Evolutionary conservation across 805 yeast species (phyloP), one percentile per base, ranked within the genome.

Genomic region (Saccharomyces paradoxus): DNA sequence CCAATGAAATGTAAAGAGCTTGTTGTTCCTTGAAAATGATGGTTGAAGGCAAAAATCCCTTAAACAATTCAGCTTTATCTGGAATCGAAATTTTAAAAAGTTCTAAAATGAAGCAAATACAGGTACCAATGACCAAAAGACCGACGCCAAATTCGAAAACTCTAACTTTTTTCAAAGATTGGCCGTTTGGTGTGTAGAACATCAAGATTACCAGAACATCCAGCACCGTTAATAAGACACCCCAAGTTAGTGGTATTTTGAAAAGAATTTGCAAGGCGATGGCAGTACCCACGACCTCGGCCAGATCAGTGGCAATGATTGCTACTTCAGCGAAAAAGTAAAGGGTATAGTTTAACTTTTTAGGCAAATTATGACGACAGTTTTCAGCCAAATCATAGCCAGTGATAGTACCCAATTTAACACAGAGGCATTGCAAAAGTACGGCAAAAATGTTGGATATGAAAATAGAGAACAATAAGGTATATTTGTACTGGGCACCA

Each of bases 201-300:
- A 89, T 73, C 50, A 90, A 72, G 9, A 90, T 86, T 4, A 87
- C 75, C 57, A 90, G 71, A 7, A 90, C 97, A 66, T 90, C 97
- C 2, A 87, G 66, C 1, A 90, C 84, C 0, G 97, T 90, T 41
- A 90, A 67, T 6, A 86, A 58, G 2, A 90, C 95, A 53, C 97
- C 97, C 44, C 77, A 69, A 1, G 83, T 66, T 54, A 90, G 74
- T 0, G 96, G 96, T 10, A 90, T 81, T 1, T 79, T 76, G 62
- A 90, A 84, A 28, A 90, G 68, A 56, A 90, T 88, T 60, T 88
- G 83, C 51, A 90, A 74, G 0, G 96, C 82, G 50, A 90, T 87
- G 10, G 96, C 96, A 2, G 96, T 86, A 1, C 97, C 97, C 7
- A 90, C 92, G 10, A 90, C 96, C 69, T 90, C 97, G 0, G 97